Conservation (phyloP, 2,329 filamentous ascomycete species). For the Alternaria tenuissima region DNA sequence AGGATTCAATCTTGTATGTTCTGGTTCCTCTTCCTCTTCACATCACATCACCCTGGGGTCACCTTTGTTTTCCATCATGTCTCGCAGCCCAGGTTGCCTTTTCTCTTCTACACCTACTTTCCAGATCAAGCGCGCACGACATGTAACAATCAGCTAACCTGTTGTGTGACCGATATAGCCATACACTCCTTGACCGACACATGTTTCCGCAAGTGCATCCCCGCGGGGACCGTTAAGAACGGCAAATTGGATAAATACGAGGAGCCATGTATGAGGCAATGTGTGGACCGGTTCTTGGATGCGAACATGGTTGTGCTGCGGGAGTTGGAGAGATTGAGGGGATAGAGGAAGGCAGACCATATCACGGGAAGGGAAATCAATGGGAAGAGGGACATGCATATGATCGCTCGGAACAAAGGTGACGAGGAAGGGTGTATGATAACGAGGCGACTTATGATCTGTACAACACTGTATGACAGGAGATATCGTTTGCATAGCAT, state of each 20-base stretch:
- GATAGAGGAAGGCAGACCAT: conserved; percentile 10
- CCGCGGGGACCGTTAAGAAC: conserved; percentile 72
- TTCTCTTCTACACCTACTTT: not conserved
- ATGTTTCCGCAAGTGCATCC: conserved; percentile 96
- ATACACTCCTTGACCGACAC: conserved; percentile 74
- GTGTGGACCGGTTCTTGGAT: conserved; percentile 93
- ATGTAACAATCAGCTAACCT: not conserved
- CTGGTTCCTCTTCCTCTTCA: not conserved
- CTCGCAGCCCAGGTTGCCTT: not conserved
- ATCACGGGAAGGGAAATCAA: not conserved
- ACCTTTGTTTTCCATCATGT: not conserved
- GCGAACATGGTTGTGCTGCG: conserved; percentile 84
- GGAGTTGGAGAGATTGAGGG: conserved; percentile 73
- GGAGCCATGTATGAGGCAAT: conserved; percentile 87
- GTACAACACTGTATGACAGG: conserved; percentile 14
- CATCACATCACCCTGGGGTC: not conserved
- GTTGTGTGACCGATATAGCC: conserved; percentile 43
- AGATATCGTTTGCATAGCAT: not conserved
- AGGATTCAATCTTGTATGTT: conserved; percentile 63
- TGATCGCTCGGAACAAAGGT: not conserved
- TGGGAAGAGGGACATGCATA: not conserved
- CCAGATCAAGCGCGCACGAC: not conserved
- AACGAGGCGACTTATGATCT: conserved; percentile 7
- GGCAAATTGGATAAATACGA: conserved; percentile 78
- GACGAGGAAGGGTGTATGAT: conserved; percentile 20